Evolutionary conservation across 345 rosid species (phyloP).

Genomic region (Salix suchowensis): DNA sequence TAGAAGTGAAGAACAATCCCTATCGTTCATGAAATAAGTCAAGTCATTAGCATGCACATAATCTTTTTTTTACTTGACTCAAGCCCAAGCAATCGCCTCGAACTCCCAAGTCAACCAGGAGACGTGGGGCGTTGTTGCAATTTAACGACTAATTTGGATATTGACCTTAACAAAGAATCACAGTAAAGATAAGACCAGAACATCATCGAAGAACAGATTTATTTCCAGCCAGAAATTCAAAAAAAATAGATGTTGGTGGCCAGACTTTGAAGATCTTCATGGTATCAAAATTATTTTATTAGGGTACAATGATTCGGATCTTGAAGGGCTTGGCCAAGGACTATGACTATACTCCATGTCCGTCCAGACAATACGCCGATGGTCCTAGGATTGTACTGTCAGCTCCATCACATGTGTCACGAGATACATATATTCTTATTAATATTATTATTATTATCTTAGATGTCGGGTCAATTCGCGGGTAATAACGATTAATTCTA

Average conservation of each 20-base stretch:
- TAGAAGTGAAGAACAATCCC: background rate
- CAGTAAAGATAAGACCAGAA: background rate
- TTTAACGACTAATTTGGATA: background rate
- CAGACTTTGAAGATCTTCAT: too few species aligned
- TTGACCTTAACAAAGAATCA: background rate
- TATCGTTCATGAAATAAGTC: background rate
- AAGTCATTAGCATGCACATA: background rate
- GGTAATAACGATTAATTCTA: too few species aligned
- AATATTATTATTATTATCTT: too few species aligned
- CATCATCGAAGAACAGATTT: background rate
- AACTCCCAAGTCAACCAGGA: background rate
- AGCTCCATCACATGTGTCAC: background rate
- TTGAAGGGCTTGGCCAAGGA: background rate
- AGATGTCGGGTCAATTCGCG: too few species aligned
- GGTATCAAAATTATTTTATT: background rate
- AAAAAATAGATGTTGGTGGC: background rate
- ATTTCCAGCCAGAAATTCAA: background rate
- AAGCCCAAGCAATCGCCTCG: background rate
- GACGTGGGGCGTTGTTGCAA: background rate
- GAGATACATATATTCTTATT: background rate
- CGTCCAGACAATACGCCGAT: background rate
- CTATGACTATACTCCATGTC: background rate
- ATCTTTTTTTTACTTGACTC: background rate
- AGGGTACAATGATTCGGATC: background rate
- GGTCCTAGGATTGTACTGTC: background rate